phyloP scores from a whole-genome alignment of 768 basidiomycete genomes.

The Amanita jacksonii region DNA sequence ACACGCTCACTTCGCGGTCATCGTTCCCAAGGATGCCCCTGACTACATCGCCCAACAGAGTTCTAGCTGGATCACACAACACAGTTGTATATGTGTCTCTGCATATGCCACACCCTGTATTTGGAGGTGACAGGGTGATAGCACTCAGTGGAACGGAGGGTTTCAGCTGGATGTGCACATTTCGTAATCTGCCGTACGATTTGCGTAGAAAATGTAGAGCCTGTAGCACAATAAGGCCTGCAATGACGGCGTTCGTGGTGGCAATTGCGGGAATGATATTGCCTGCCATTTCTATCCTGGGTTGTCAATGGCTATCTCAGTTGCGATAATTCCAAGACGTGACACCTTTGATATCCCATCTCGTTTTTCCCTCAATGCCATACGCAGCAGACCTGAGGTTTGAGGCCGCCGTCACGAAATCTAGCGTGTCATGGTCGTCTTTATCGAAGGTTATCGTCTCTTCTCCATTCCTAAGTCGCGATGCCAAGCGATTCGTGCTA shows the following conservation, averaged over 20 bases:
- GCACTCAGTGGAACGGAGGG: constrained; percentile 69
- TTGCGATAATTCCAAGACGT: background rate
- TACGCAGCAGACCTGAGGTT: constrained; percentile 91
- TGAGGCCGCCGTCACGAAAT: constrained; percentile 92
- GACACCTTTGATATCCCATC: constrained; percentile 92
- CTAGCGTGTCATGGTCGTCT: constrained; percentile 93
- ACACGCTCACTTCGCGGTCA: constrained; percentile 63
- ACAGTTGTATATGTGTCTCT: constrained; percentile 73
- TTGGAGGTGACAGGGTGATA: constrained; percentile 58
- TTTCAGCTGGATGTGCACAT: constrained; percentile 74
- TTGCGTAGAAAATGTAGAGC: constrained; percentile 75
- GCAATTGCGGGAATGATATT: constrained; percentile 99
- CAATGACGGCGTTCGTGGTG: constrained; percentile 96
- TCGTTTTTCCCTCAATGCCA: constrained; percentile 78
- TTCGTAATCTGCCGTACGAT: constrained; percentile 51
- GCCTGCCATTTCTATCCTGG: constrained; percentile 83
- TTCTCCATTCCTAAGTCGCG: constrained; percentile 55
- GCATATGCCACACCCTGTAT: constrained; percentile 76
- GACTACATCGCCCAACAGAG: constrained; percentile 67
- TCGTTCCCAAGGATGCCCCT: constrained; percentile 53
- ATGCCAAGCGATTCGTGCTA: constrained; percentile 75
- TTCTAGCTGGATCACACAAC: constrained; percentile 59
- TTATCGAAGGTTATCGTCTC: constrained; percentile 87
- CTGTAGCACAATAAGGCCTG: constrained; percentile 91
- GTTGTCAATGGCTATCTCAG: background rate